phyloP scores from a whole-genome alignment of 139 green algal genomes.

The Asterochloris erici region DNA sequence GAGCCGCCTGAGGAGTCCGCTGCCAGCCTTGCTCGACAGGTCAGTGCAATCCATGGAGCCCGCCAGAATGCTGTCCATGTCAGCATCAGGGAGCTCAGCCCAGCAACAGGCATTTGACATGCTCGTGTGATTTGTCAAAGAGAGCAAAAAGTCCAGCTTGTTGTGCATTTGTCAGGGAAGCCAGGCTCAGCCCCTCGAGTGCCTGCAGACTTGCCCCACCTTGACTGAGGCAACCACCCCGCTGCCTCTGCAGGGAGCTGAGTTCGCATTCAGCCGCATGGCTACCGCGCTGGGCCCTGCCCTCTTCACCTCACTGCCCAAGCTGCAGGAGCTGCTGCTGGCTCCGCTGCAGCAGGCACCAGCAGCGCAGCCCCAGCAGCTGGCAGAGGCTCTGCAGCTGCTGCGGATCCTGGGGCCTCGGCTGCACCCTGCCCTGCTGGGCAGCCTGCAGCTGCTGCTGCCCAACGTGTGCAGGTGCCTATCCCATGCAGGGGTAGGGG shows the following conservation, averaged over 20 bases:
- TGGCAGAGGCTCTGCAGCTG: constrained; percentile 52
- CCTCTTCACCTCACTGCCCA: constrained; percentile 57
- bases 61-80: too few relatives aligned
- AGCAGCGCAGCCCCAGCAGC: constrained; percentile 13
- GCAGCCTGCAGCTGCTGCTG: constrained; percentile 49
- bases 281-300: constrained; percentile 32
- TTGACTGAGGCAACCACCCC: not conserved
- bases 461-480: constrained; percentile 36
- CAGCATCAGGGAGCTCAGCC: too few relatives aligned
- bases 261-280: constrained; percentile 58
- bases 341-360: not conserved
- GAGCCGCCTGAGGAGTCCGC: too few relatives aligned
- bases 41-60: too few relatives aligned
- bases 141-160: too few relatives aligned
- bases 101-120: too few relatives aligned
- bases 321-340: constrained; percentile 59
- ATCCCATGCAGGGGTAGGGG: constrained; percentile 34
- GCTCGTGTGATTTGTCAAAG: too few relatives aligned
- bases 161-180: too few relatives aligned
- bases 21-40: too few relatives aligned
- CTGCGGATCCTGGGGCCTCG: constrained; percentile 61
- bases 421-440: constrained; percentile 43
- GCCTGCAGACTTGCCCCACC: too few relatives aligned
- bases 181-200: too few relatives aligned
- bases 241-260: constrained; percentile 51